phyloP scores from a whole-genome alignment of 2,329 filamentous ascomycete genomes.

The Botrytis fragariae region DNA sequence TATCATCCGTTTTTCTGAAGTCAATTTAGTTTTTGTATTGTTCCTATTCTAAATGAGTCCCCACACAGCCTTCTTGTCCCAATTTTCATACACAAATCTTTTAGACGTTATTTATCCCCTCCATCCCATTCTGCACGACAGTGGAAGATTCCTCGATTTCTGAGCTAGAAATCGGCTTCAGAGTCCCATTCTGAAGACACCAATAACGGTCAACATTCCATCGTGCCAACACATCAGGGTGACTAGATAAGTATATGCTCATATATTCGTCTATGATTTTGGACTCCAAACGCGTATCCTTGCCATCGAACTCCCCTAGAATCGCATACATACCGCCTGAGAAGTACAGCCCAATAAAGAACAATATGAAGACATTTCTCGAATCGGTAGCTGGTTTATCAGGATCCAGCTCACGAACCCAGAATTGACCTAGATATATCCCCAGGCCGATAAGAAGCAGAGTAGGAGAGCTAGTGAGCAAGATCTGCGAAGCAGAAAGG shows the following conservation, averaged over 20 bases:
- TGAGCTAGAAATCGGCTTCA: neutral
- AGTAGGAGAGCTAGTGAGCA: neutral
- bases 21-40: neutral
- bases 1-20: neutral
- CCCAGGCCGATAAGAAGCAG: neutral
- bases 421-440: neutral
- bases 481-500: neutral
- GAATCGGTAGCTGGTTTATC: neutral
- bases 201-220: neutral
- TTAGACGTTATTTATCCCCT: neutral
- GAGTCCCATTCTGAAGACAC: neutral
- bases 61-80: neutral
- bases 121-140: neutral
- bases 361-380: constrained; percentile 7
- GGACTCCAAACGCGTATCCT: too few species aligned
- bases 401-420: neutral
- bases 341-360: neutral
- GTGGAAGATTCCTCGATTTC: neutral
- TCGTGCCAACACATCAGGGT: neutral
- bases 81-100: rapidly evolving
- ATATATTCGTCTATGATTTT: neutral
- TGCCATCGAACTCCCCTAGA: neutral
- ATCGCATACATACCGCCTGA: neutral
- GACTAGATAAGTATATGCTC: neutral
- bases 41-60: neutral